These are phyloP conservation scores for Penicillium paradoxum DNA, from an alignment of 495 filamentous ascomycete species.

Conservation along the genomic window DNA sequence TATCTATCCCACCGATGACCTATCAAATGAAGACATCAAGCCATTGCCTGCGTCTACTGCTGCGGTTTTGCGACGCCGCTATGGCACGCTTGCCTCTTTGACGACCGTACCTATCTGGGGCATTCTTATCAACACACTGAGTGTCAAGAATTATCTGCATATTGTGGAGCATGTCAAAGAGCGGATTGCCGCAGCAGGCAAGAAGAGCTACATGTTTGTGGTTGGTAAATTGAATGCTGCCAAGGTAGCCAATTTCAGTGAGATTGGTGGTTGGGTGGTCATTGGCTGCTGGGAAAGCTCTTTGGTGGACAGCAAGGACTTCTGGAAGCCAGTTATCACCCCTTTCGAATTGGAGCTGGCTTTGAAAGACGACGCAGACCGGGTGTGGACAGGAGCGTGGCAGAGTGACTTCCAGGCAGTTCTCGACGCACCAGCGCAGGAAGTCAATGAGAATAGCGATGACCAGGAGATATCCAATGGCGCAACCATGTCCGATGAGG, in stretches of 20 bases:
- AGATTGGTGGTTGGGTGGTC: conserved; percentile 94
- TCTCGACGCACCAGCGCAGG: conserved; percentile 30
- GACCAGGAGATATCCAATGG: conserved; percentile 19
- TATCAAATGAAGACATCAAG: conserved; percentile 29
- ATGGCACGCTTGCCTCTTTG: conserved; percentile 77
- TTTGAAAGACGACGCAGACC: conserved; percentile 60
- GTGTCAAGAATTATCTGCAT: conserved; percentile 81
- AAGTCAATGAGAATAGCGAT: conserved; percentile 18
- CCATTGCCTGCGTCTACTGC: conserved; percentile 48
- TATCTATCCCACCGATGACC: conserved; percentile 63
- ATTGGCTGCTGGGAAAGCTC: conserved; percentile 98
- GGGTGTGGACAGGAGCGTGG: conserved; percentile 75
- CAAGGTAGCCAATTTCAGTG: conserved; percentile 93
- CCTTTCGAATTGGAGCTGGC: conserved; percentile 83
- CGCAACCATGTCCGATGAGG: conserved; percentile 27
- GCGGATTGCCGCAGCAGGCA: conserved; percentile 68
- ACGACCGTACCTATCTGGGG: conserved; percentile 80
- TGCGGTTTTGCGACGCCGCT: conserved; percentile 71
- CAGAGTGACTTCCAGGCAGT: conserved; percentile 66
- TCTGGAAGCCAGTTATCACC: conserved; percentile 82
- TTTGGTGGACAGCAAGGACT: conserved; percentile 77
- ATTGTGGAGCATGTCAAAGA: conserved; percentile 67
- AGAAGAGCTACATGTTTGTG: conserved; percentile 93
- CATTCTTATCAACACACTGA: conserved; percentile 91
- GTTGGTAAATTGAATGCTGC: conserved; percentile 95